Base-by-base conservation (phyloP, 139 green algal genomes). In the Chlorella ohadii region DNA sequence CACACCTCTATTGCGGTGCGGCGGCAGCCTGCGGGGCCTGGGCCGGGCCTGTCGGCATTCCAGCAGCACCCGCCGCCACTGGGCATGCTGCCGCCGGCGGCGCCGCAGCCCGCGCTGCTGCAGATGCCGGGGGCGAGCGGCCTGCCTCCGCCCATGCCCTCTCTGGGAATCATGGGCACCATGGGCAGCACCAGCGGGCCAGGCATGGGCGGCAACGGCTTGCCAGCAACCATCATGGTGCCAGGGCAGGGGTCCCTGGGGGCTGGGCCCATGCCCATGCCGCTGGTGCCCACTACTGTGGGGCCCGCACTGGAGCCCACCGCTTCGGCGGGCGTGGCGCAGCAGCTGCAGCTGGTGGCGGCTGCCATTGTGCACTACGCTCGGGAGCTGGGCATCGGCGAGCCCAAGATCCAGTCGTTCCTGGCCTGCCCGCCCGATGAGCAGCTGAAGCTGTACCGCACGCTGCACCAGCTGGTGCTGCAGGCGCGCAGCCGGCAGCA, bases 401-500 rank as follows among this genome's bases (percentile, higher is more conserved):
- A 82, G 76, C 57, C 71, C 36, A 82, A 82, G 38, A 72, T 82
- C 7, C 38, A 36, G 11, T 66, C 59, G 36, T 71, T 82, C 55
- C 76, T 82, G 57, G 41, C 31, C 1, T 63, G 76, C 57, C 39
- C 59, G 12, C 76, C 76, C 1, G 27, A 41, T 1, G 76, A 82
- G 57, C 76, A 82, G 76, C 36, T 82, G 25, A 39, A 63, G 11
- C 76, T 82, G 57, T 82, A 59, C 59, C 59, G 76, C 38, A 82
- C 34, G 15, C 76, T 82, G 76, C 56, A 82, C 27, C 76, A 72
- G 76, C 76, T 82, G 63, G 76, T 82, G 36, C 59, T 72, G 59
- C 76, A 82, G 36, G 76, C 76, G 25, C 76, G 76, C 1, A 33
- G 51, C 17, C 57, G 59, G 36, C 76, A 82, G 76, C 76, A 59